Evolutionary conservation across 2,329 filamentous ascomycete genomes (phyloP), one percentile per base, ranked within the genome.

Genomic region (Nemania sp.): DNA sequence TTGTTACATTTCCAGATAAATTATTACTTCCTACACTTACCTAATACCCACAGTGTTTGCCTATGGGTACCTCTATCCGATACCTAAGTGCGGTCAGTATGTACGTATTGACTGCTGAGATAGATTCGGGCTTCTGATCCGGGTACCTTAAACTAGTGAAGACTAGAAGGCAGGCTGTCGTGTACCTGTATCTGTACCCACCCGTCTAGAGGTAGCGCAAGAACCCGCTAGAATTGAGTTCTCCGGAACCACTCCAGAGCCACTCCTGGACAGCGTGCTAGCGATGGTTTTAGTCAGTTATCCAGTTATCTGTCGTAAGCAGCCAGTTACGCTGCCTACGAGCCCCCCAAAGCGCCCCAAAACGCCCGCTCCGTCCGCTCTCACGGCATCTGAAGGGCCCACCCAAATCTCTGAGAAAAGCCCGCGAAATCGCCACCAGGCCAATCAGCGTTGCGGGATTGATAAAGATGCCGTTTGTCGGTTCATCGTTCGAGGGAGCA

Each of bases 401-500:
- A 59, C 67, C 53, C 49, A 57, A 65, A 62, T 56, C 61, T 58
- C 47, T 43, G 49, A 52, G 59, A 55, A 62, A 55, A 60, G 54
- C 26, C 18, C 56, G 49, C 56, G 51, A 51, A 51, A 27, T 22
- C 45, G 65, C 65, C 65, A 64, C 56, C n/a, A 41, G 35, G 45
- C 68, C 68, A 70, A 70, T 70, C 62, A 65, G 35, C 54, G 41
- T 13, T 26, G 18, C 35, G 45, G 13, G 2, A 67, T 70, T 70
- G 62, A 64, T 68, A 71, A 67, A 65, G 49, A 43, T 60, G 24
- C 53, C 43, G 51, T 60, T 56, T 38, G 43, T 54, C 54, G 27
- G 27, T 54, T 56, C 43, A 24, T 59, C 62, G 24, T 32, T 26
- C 11, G 38, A 35, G 29, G 7, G 20, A 61, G 56, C 41, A 64